Percentiles rank a stretch among this genome's conserved stretches.
These are phyloP conservation scores for Viola odorata DNA, from an alignment of 345 rosid genomes.

Conservation along the genomic window DNA sequence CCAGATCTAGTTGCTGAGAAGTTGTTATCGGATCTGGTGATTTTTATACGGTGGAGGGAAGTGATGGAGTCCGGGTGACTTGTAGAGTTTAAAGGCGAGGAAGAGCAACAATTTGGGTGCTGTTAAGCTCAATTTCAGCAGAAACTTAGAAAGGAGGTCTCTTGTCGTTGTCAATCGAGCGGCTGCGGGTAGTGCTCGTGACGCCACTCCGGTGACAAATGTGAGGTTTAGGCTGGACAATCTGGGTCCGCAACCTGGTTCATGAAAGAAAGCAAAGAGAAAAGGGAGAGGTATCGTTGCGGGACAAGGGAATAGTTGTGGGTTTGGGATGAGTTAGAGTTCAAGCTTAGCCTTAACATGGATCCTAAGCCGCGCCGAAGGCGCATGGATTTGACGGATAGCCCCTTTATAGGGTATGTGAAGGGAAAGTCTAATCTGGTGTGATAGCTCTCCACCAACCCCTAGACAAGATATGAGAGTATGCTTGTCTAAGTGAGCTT, in stretches of 20 bases:
- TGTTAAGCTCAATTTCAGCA: background rate
- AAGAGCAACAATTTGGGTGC: background rate
- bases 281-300: slow-evolving; percentile 91
- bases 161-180: slow-evolving; percentile 32
- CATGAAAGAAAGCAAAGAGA: slow-evolving; percentile 80
- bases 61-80: too few relatives aligned
- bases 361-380: too few relatives aligned
- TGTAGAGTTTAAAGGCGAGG: slow-evolving; percentile 1
- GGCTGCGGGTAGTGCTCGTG: slow-evolving; percentile 12
- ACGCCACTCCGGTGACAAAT: slow-evolving; percentile 8
- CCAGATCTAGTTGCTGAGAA: too few relatives aligned
- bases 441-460: too few relatives aligned
- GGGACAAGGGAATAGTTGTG: slow-evolving; percentile 90
- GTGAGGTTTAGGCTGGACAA: slow-evolving; percentile 67
- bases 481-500: too few relatives aligned
- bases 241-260: slow-evolving; percentile 85
- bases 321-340: slow-evolving; percentile 96
- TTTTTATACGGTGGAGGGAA: too few relatives aligned
- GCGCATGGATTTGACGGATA: too few relatives aligned
- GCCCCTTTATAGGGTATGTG: too few relatives aligned
- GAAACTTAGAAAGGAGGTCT: slow-evolving; percentile 8
- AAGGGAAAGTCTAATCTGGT: too few relatives aligned
- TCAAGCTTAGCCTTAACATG: too few relatives aligned
- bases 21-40: too few relatives aligned
- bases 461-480: too few relatives aligned